phyloP scores from a whole-genome alignment of 2,329 filamentous ascomycete species.

The Gnomoniopsis smithogilvyi region DNA sequence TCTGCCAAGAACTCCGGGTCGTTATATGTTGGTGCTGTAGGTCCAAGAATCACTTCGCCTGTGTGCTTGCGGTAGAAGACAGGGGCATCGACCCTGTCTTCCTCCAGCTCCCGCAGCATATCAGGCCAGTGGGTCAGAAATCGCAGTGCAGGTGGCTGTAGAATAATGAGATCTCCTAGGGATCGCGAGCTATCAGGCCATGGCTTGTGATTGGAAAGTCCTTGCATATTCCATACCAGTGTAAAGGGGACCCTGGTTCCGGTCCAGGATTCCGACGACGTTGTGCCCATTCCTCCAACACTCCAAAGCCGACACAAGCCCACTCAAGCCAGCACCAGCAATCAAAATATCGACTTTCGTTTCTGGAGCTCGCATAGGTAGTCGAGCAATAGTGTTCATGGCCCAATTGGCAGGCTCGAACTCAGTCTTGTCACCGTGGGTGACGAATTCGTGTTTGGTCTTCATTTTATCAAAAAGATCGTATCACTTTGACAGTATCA shows the following conservation, averaged over 20 bases:
- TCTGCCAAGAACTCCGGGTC: neutral
- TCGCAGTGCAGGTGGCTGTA: neutral
- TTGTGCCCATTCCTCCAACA: neutral
- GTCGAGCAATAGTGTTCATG: neutral
- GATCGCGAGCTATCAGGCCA: too few relatives aligned
- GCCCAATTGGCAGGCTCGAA: neutral
- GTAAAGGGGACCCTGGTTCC: neutral
- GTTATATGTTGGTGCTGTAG: neutral
- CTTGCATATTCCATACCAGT: neutral
- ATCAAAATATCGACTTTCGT: neutral
- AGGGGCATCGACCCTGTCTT: neutral
- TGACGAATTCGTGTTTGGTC: too few relatives aligned
- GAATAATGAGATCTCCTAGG: slow-evolving; percentile 3
- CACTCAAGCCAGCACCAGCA: neutral
- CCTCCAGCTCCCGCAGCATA: neutral
- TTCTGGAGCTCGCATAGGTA: neutral
- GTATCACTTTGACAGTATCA: too few relatives aligned
- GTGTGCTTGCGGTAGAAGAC: neutral
- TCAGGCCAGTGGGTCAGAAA: slow-evolving; percentile 2
- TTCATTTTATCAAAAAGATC: too few relatives aligned
- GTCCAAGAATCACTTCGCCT: neutral
- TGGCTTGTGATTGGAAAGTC: too few relatives aligned
- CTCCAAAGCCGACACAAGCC: neutral
- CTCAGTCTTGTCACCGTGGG: neutral
- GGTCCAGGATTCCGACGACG: neutral